phyloP scores from a whole-genome alignment of 1,139 yeast genomes.

The Suhomyces ambrosiae region DNA sequence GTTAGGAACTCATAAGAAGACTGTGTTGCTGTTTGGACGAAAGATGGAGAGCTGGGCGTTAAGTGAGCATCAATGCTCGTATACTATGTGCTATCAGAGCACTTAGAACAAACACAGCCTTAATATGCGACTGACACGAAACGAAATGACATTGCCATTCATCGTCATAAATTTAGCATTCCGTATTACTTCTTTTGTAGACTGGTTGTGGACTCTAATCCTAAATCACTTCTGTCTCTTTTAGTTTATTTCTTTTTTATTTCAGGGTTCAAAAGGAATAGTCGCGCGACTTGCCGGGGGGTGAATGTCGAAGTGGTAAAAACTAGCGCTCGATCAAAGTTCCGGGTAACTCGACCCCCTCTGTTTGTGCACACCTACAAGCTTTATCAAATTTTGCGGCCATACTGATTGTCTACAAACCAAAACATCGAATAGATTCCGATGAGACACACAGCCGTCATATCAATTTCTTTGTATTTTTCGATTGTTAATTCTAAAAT shows the following conservation, averaged over 20 bases:
- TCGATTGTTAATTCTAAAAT: background rate
- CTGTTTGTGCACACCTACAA: background rate
- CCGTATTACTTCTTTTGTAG: conserved; percentile 2
- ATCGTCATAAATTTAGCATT: background rate
- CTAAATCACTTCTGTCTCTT: background rate
- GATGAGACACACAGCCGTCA: background rate
- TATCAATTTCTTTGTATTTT: background rate
- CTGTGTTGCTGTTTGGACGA: no score
- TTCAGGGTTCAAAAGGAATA: background rate
- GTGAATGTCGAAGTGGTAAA: background rate
- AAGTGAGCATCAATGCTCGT: no score
- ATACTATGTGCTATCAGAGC: background rate
- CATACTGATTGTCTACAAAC: background rate
- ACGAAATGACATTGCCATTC: background rate
- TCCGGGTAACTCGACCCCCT: background rate
- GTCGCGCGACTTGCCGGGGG: background rate
- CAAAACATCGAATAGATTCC: no score
- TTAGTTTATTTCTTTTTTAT: background rate
- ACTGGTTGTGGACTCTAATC: conserved; percentile 6
- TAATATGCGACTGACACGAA: background rate
- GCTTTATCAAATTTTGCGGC: background rate
- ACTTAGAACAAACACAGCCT: conserved; percentile 4
- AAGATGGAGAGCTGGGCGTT: no score
- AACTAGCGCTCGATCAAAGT: background rate
- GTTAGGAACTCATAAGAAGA: no score